Conservation (phyloP, 768 basidiomycete genomes). For the Pleurotus eryngii region DNA sequence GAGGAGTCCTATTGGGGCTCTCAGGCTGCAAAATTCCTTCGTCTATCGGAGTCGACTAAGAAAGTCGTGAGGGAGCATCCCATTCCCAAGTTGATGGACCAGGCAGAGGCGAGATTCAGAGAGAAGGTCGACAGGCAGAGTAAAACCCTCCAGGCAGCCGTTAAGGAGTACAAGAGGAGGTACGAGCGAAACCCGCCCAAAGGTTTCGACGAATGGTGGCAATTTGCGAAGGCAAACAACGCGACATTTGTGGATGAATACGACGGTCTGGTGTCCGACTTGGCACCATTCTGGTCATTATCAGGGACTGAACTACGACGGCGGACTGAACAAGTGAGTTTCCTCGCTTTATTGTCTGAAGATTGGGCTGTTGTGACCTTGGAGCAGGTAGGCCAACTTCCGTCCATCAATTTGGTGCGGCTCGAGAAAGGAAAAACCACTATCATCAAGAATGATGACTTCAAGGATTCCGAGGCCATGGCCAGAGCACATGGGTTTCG, state of each 20-base stretch:
- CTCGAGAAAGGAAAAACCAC: constrained; percentile 59
- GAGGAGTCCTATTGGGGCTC: constrained; percentile 19
- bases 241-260: constrained; percentile 90
- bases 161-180: constrained; percentile 74
- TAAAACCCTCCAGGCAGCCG: constrained; percentile 73
- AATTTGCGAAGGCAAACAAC: constrained; percentile 67
- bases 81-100: constrained; percentile 78
- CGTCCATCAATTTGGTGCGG: constrained; percentile 86
- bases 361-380: neutral
- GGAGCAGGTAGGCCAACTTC: constrained; percentile 65
- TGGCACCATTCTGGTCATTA: constrained; percentile 82
- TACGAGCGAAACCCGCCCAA: constrained; percentile 80
- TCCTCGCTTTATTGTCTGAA: neutral
- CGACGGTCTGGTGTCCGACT: constrained; percentile 71
- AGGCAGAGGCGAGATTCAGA: constrained; percentile 75
- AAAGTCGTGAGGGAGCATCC: constrained; percentile 52
- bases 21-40: constrained; percentile 12
- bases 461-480: constrained; percentile 65
- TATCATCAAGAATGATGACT: constrained; percentile 60
- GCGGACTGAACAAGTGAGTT: constrained; percentile 54
- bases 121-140: constrained; percentile 71
- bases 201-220: constrained; percentile 92
- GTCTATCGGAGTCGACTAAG: constrained; percentile 4
- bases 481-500: constrained; percentile 78
- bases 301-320: constrained; percentile 68